Base-by-base conservation (phyloP, 176 grass and related monocot species). In the Bromus sterilis region DNA sequence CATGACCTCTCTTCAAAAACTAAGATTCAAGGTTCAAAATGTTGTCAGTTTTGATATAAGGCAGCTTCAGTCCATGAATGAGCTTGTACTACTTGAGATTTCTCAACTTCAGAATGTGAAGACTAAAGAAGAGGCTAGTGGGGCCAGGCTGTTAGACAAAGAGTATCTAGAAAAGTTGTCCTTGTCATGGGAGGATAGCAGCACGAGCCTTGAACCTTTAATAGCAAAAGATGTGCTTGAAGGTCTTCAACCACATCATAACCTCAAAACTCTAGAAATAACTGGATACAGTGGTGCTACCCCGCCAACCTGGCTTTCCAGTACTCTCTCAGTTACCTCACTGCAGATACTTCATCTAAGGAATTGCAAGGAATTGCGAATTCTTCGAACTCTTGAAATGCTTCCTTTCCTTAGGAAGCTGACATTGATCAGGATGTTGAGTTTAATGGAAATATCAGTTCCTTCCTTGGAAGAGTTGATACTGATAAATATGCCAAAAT, bases 401-500 rank as follows among this genome's bases (percentile, higher is more conserved):
- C 15, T 48, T 48, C 44, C 44, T 18, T 48, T 1, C 44, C 44
- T 48, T 48, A 48, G 44, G 14, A 46, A 46, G 43, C 13, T 46
- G 43, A 46, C 43, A 46, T 0, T 46, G 43, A 46, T 46, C 14
- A 46, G 43, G 0, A 46, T 46, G 13, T 5, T 46, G 13, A 46
- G 15, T 46, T 46, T 46, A 16, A 46, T 15, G 43, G 43, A 46
- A 46, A 46, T 46, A 11, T 46, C 39, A 40, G 26, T 90, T 80
- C 79, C 78, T 53, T 86, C 56, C 30, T 79, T 90, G 46, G 78
- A 90, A 59, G 64, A 90, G 35, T 51, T 90, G 24, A 56, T 82
- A 5, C 24, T 90, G 24, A 9, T 18, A 24, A 10, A 78, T 0
- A 32, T 86, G 56, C 88, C 82, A 31, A 83, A 46, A 9, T 44